Conservation (phyloP, 108 stramenopile species). For the Aureococcus anophagefferens region DNA sequence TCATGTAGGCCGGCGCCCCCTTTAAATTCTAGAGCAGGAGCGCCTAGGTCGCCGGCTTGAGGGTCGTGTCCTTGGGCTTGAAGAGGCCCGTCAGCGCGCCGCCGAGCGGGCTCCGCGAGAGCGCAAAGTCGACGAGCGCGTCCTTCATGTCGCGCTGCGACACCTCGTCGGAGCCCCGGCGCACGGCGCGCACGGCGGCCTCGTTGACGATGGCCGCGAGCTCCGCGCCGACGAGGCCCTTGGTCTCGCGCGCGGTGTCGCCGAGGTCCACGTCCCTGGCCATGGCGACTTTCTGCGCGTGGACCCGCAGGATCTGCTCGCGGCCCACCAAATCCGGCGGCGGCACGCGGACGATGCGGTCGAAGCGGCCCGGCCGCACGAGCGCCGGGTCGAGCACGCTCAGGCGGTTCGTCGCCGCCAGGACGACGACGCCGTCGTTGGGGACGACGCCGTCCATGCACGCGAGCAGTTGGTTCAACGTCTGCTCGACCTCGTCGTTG, state of each 20-base stretch:
- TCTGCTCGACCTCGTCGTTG: constrained; percentile 80
- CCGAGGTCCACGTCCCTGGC: constrained; percentile 16
- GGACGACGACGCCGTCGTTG: constrained; percentile 50
- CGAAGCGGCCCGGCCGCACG: constrained; percentile 84
- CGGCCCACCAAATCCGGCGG: constrained; percentile 68
- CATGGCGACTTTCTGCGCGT: constrained; percentile 59
- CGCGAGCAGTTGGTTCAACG: constrained; percentile 69
- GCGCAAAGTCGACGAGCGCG: background rate
- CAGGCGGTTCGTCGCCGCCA: constrained; percentile 72
- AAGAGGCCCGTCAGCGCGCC: too few species aligned
- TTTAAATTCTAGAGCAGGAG: too few species aligned
- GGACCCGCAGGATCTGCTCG: constrained; percentile 72
- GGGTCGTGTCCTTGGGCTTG: too few species aligned
- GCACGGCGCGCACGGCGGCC: constrained; percentile 80
- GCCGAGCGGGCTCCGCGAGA: too few species aligned
- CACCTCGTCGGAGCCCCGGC: constrained; percentile 32
- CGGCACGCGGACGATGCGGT: constrained; percentile 70
- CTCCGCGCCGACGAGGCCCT: constrained; percentile 82
- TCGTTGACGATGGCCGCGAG: constrained; percentile 88
- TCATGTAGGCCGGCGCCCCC: too few species aligned
- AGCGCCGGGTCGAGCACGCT: constrained; percentile 77
- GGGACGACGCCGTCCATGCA: constrained; percentile 77
- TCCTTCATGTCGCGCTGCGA: background rate
- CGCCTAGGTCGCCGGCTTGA: too few species aligned
- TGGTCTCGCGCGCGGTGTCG: constrained; percentile 59